Evolutionary conservation across 768 basidiomycete genomes (phyloP), one percentile per base, ranked within the genome.

Genomic region (Dioszegia hungarica): DNA sequence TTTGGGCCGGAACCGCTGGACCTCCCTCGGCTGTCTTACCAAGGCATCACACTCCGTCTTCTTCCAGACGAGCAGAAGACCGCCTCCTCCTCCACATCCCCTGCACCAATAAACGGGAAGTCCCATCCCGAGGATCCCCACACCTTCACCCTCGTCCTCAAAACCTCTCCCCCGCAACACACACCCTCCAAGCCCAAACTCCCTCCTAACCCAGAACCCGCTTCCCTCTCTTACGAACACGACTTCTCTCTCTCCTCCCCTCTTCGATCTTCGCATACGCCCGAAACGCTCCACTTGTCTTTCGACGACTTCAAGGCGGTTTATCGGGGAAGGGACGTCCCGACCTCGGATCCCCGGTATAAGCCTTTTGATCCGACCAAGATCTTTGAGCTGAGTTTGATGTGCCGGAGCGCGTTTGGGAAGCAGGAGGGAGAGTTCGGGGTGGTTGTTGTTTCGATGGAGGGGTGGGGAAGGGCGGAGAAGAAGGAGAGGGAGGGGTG

Each of bases 321-420:
- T 1, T 78, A 76, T 43, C 58, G 77, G 38, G 77, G 78, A 20
- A 58, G 67, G 44, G 61, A 64, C 6, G 58, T 76, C 6, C 49
- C 54, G 0, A 37, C 46, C 14, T 54, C 43, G 2, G 72, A 75
- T 46, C 64, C 66, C 24, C 34, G 59, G 54, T 75, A 64, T 47
- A 52, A 62, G 17, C 70, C 68, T 0, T 57, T 76, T 19, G 62
- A 74, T 44, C 55, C 67, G 11, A 63, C 58, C 17, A 50, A 54
- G 40, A 71, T 77, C 2, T 67, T 62, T 37, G 77, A 77, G 61
- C 25, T 77, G 22, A 68, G 70, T 20, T 39, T 77, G 27, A 77
- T 77, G 77, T 77, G 75, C 54, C 59, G 77, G 24, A 74, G 72
- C 51, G 71, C 56, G 19, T 77, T 77, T 56, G 75, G 73, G 25